Evolutionary conservation across 2,329 filamentous ascomycete species (phyloP), one percentile per base, ranked within the genome.

Genomic region (Trichoderma brevicompactum): DNA sequence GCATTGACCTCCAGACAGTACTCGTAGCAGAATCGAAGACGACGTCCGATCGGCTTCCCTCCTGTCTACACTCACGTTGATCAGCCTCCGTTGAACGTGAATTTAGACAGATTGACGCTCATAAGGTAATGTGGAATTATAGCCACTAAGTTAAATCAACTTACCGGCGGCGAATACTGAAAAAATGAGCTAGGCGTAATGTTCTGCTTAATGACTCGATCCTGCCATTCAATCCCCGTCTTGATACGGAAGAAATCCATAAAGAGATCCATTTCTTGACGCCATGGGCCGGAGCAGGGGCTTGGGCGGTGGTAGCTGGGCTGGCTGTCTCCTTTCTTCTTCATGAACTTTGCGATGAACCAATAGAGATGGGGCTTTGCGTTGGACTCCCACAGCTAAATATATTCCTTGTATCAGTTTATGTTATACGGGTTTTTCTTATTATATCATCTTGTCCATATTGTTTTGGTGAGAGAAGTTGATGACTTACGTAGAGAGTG

Each of bases 331-430:
- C 76, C 74, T 7, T 75, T 79, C 63, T 76, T 78, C 60, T 79
- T 79, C 70, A 79, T 80, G 69, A 79, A 80, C 62, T 85, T 85
- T 53, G 81, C 82, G 7, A 84, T 84, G 52, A 86, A 85, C 69
- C 82, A 84, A 77, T 92, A 93, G 0, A 85, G 82, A 66, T 79
- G 80, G 0, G 89, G 89, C 13, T 78, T 76, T 10, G 82, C 78
- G 66, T 86, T 81, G 5, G 88, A 89, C 74, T 92, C 86, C 78
- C 87, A 91, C 58, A 94, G 80, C 89, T 92, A 68, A 2, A 6
- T 19, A 17, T 43, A 0, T 38, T n/a, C 15, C 12, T 38, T 10
- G 36, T n/a, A n/a, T n/a, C n/a, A n/a, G n/a, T n/a, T n/a, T n/a
- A n/a, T n/a, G n/a, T n/a, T n/a, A n/a, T n/a, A n/a, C n/a, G n/a